Evolutionary conservation across 176 grass and related monocot genomes (phyloP).

Genomic region (Miscanthus lutarioriparius): DNA sequence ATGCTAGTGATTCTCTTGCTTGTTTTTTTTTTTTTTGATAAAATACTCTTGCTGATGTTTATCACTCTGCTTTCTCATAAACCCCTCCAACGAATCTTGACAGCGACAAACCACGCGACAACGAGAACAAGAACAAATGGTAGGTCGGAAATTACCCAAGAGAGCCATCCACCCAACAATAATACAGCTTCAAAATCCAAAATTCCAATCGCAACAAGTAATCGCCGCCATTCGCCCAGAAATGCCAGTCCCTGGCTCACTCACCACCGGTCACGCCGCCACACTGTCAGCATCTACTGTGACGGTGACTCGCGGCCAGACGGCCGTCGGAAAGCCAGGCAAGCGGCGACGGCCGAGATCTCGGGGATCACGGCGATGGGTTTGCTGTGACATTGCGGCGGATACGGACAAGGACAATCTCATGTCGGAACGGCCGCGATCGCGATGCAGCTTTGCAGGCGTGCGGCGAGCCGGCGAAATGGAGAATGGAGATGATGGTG

Average conservation of each 20-base stretch:
- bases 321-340: not conserved
- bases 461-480: not conserved
- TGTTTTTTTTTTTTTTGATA: too few species aligned
- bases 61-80: not conserved
- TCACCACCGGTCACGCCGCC: not conserved
- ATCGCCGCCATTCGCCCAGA: not conserved
- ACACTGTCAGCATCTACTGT: not conserved
- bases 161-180: not conserved
- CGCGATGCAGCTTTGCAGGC: not conserved
- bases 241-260: slow-evolving; percentile 3
- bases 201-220: slow-evolving; percentile 37
- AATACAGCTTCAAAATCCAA: not conserved
- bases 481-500: not conserved
- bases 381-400: not conserved
- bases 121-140: slow-evolving; percentile 3
- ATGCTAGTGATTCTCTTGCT: not conserved
- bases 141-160: slow-evolving; percentile 16
- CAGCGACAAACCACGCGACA: slow-evolving; percentile 14
- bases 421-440: not conserved
- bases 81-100: not conserved
- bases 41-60: not conserved
- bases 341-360: slow-evolving; percentile 21
- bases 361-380: not conserved
- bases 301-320: not conserved
- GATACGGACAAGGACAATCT: not conserved